Evolutionary conservation across 2,329 filamentous ascomycete species (phyloP), one percentile per base, ranked within the genome.

Genomic region (Clarireedia homoeocarpa): DNA sequence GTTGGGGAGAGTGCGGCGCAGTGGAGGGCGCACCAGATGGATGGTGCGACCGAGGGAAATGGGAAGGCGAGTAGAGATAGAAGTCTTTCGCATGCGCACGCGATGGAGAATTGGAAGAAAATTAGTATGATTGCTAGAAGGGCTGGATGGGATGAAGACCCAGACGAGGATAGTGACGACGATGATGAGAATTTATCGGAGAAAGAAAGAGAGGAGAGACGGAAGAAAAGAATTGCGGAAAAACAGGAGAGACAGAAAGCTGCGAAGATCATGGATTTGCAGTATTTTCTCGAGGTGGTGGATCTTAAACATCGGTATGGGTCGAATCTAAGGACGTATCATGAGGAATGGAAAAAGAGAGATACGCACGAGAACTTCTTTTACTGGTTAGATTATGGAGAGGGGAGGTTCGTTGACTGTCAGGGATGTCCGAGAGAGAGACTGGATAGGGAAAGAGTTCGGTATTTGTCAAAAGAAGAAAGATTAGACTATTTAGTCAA

Each of bases 321-420:
- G 4, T 46, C 42, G 53, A 95, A 94, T 63, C 71, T 96, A 51
- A 78, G 88, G 34, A 80, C 82, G 34, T 96, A 96, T 64, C 91
- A 96, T 66, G 81, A 83, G 58, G 83, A 88, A 61, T 96, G 91
- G 91, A 90, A 90, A 70, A 82, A 80, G 58, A 76, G 82, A 1
- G 76, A 88, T 27, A 92, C 89, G 0, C 81, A 83, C 4, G 86
- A 96, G 69, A 95, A 94, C 67, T 96, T 91, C 77, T 96, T 96
- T 70, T 92, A 91, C 72, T 96, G 91, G 91, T 76, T 96, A 1
- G 91, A 96, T 68, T 77, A 87, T 57, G 91, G 91, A 5, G 85
- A 85, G 49, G 91, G 91, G 0, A 83, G 76, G 62, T 70, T 80
- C 40, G 68, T 94, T 45, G 86, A 92, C 60, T 74, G 92, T 12